Conservation (phyloP, 257 asterid species). For the Nicotiana otophora region DNA sequence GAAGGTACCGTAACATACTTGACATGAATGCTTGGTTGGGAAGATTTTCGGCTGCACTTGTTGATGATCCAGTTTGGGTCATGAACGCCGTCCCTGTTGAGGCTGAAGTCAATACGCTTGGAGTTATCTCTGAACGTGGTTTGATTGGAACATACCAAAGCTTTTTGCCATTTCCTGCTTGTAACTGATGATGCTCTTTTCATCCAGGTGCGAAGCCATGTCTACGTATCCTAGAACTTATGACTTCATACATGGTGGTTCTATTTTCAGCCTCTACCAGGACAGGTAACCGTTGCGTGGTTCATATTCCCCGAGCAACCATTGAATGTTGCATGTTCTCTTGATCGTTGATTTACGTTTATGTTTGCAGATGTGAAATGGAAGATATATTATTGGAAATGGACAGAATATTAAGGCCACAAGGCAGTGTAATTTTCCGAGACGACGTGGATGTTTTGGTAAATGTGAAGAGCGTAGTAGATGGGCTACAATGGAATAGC, state of each 20-base stretch:
- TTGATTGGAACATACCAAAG: constrained; percentile 79
- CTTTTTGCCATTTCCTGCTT: constrained; percentile 3
- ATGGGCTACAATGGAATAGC: too few relatives aligned
- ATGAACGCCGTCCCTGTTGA: constrained; percentile 74
- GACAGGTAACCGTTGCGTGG: constrained; percentile 3
- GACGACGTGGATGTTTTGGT: too few relatives aligned
- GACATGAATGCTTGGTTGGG: constrained; percentile 88
- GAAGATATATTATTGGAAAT: constrained; percentile 75
- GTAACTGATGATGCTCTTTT: too few relatives aligned
- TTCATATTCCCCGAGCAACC: too few relatives aligned
- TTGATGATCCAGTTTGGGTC: constrained; percentile 80
- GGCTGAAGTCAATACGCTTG: constrained; percentile 52
- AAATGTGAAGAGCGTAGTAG: too few relatives aligned
- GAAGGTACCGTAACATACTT: constrained; percentile 83
- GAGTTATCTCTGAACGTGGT: constrained; percentile 82
- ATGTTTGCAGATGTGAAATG: constrained; percentile 44
- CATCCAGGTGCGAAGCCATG: constrained; percentile 80
- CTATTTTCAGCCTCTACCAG: constrained; percentile 61
- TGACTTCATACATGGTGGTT: constrained; percentile 44
- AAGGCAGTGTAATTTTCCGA: too few relatives aligned
- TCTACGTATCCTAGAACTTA: constrained; percentile 90
- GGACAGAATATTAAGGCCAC: constrained; percentile 26
- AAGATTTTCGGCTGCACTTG: constrained; percentile 88
- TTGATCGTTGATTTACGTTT: too few relatives aligned
- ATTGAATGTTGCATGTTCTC: too few relatives aligned